phyloP scores from a whole-genome alignment of 2,329 filamentous ascomycete species.

The Aspergillus sp. region DNA sequence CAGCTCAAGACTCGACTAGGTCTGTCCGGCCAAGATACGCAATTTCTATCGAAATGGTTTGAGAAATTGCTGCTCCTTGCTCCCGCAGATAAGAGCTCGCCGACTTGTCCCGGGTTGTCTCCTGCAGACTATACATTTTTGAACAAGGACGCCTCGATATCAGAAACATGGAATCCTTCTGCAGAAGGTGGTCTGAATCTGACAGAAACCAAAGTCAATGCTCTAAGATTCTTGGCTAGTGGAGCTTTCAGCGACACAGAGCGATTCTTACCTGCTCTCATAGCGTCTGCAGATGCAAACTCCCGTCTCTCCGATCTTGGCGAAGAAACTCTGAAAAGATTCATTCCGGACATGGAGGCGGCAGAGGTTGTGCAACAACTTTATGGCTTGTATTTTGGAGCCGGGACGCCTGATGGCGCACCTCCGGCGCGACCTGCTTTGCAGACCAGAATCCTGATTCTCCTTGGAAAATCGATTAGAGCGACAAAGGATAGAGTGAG shows the following conservation, averaged over 20 bases:
- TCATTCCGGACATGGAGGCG: slow-evolving; percentile 69
- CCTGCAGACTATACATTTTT: slow-evolving; percentile 68
- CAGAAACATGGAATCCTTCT: slow-evolving; percentile 63
- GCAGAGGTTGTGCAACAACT: slow-evolving; percentile 62
- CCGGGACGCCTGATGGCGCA: slow-evolving; percentile 46
- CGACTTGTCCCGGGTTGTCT: slow-evolving; percentile 62
- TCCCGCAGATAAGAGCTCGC: slow-evolving; percentile 46
- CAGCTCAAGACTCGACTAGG: slow-evolving; percentile 67
- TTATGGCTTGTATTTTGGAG: slow-evolving; percentile 72
- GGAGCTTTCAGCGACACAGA: slow-evolving; percentile 83
- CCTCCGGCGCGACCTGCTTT: slow-evolving; percentile 65
- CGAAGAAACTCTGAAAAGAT: slow-evolving; percentile 84
- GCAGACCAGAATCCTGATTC: slow-evolving; percentile 71
- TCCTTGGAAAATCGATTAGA: slow-evolving; percentile 74
- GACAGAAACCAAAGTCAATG: slow-evolving; percentile 68
- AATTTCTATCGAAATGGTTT: slow-evolving; percentile 73
- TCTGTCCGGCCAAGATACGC: slow-evolving; percentile 69
- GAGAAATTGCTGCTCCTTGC: slow-evolving; percentile 73
- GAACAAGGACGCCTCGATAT: slow-evolving; percentile 56
- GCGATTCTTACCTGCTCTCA: slow-evolving; percentile 79
- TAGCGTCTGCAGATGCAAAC: slow-evolving; percentile 79
- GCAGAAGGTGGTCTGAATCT: slow-evolving; percentile 64
- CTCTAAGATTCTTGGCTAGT: slow-evolving; percentile 73
- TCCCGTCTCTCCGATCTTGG: slow-evolving; percentile 80
- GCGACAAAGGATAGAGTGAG: slow-evolving; percentile 70